A percentile compares a stretch with the other conserved stretches of the same genome.
Evolutionary conservation across 2,329 filamentous ascomycete species (phyloP).

Genomic region (Monilinia laxa): DNA sequence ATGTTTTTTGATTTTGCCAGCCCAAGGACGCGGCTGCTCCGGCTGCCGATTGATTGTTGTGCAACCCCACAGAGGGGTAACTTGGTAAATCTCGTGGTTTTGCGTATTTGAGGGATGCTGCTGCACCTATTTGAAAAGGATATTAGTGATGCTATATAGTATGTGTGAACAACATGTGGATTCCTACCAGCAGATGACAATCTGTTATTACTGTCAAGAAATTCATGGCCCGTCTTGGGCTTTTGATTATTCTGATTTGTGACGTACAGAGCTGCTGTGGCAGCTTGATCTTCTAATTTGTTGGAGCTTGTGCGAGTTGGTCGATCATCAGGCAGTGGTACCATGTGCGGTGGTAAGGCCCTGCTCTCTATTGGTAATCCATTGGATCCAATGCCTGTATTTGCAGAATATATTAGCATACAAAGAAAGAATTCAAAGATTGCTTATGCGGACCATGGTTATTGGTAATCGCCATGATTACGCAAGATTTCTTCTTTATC

Average conservation of each 20-base stretch:
- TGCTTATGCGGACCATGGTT: conserved; percentile 4
- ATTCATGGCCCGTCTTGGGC: conserved; percentile 26
- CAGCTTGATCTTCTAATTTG: conserved; percentile 49
- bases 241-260: conserved; percentile 42
- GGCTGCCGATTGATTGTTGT: conserved; percentile 58
- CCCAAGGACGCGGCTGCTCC: conserved; percentile 73
- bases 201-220: conserved; percentile 53
- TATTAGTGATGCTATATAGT: not conserved
- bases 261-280: conserved; percentile 60
- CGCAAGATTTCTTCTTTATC: not conserved
- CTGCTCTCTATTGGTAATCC: not conserved
- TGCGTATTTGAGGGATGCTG: conserved; percentile 67
- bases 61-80: conserved; percentile 66
- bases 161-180: conserved; percentile 12
- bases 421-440: not conserved
- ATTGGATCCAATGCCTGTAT: conserved; percentile 7
- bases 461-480: conserved; percentile 9
- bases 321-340: conserved; percentile 38
- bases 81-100: conserved; percentile 71
- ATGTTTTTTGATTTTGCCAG: conserved; percentile 65
- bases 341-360: conserved; percentile 27
- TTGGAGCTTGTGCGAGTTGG: conserved; percentile 27
- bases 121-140: conserved; percentile 49
- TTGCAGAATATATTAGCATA: not conserved
- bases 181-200: conserved; percentile 56